Evolutionary conservation across 306 rosid genomes (phyloP).

Genomic region (Vicia sativa): DNA sequence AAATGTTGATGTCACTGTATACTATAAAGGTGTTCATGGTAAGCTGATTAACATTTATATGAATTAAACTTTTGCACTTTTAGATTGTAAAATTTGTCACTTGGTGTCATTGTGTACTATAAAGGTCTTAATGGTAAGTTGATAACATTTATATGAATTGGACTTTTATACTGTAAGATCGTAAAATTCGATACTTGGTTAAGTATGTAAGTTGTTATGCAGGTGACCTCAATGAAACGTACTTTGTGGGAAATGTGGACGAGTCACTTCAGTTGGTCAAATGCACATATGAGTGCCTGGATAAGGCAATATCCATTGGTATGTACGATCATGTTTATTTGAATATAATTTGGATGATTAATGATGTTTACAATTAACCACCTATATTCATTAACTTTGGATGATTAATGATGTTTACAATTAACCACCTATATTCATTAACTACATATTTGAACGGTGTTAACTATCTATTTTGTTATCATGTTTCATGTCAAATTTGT

Average conservation of each 20-base stretch:
- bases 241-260: slow-evolving; percentile 93
- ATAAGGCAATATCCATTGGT: slow-evolving; percentile 94
- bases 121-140: slow-evolving; percentile 47
- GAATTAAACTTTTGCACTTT: not conserved
- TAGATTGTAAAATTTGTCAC: not conserved
- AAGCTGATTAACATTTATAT: slow-evolving; percentile 27
- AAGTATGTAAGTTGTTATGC: slow-evolving; percentile 33
- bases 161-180: not conserved
- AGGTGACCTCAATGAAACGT: slow-evolving; percentile 97
- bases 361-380: too few relatives aligned
- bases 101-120: not conserved
- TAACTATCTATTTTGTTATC: not conserved
- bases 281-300: slow-evolving; percentile 90
- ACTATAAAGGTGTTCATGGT: slow-evolving; percentile 94
- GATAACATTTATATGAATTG: slow-evolving; percentile 1
- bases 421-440: too few relatives aligned
- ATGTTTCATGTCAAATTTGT: not conserved
- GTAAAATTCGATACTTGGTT: slow-evolving; percentile 4
- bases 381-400: too few relatives aligned
- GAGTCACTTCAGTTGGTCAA: slow-evolving; percentile 74
- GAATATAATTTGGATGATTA: not conserved
- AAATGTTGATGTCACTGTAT: slow-evolving; percentile 84
- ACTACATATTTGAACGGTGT: not conserved
- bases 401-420: too few relatives aligned
- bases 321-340: slow-evolving; percentile 22